These are phyloP conservation scores for Macrotyloma uniflorum DNA, from an alignment of 306 rosid genomes.

Conservation along the genomic window DNA sequence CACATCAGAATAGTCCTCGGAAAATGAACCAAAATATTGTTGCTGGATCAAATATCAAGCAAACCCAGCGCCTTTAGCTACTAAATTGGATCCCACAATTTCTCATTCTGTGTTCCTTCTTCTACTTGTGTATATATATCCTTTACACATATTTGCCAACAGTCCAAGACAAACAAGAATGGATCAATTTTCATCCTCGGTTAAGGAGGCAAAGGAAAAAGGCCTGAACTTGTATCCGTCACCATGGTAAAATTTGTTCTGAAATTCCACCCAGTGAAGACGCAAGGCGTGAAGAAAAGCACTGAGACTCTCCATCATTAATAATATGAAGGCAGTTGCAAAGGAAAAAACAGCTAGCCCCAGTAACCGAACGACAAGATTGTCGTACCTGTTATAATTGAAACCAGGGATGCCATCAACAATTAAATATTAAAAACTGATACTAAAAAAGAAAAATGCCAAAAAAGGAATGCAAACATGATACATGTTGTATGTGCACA, in stretches of 20 bases:
- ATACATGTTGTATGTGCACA: neutral
- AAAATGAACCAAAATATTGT: conserved; percentile 43
- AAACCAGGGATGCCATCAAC: conserved; percentile 10
- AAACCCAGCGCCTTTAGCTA: conserved; percentile 13
- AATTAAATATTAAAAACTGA: neutral
- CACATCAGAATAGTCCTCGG: conserved; percentile 38
- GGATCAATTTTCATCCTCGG: conserved; percentile 72
- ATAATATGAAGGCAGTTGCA: conserved; percentile 94
- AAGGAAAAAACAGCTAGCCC: conserved; percentile 85
- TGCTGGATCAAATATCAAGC: conserved; percentile 49
- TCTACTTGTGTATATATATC: conserved; percentile 9
- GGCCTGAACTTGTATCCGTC: conserved; percentile 92
- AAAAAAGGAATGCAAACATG: conserved; percentile 10
- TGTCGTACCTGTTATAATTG: conserved; percentile 71
- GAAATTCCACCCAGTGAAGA: conserved; percentile 96
- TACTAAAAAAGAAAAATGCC: neutral
- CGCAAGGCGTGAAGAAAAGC: conserved; percentile 96
- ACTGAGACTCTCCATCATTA: conserved; percentile 93
- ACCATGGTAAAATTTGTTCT: conserved; percentile 80
- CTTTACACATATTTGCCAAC: conserved; percentile 32
- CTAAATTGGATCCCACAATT: conserved; percentile 19
- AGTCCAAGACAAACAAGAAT: conserved; percentile 21
- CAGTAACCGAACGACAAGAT: conserved; percentile 66
- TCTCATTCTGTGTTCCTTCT: conserved; percentile 30
- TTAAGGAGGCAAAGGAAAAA: conserved; percentile 68